Percentiles rank a stretch among this genome's conserved stretches.
Conservation (phyloP, 805 yeast genomes). For the Candida sakaeoensis region DNA sequence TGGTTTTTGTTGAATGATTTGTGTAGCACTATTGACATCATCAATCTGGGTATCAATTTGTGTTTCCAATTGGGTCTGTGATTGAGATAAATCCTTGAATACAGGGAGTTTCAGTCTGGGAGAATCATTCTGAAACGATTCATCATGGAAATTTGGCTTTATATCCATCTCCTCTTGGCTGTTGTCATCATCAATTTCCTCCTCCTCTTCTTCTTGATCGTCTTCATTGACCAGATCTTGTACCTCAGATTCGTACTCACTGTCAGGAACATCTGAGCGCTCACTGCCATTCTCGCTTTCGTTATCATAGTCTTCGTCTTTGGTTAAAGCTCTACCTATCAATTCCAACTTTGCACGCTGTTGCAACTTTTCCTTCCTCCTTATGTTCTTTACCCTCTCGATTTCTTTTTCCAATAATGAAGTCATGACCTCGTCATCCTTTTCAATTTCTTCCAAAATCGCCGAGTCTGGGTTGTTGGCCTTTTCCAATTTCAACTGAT, state of each 20-base stretch:
- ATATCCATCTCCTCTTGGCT: not conserved
- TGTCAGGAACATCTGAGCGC: conserved; percentile 23
- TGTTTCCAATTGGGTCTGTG: conserved; percentile 12
- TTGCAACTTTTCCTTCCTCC: conserved; percentile 38
- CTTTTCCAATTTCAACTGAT: conserved; percentile 34
- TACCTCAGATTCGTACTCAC: conserved; percentile 14
- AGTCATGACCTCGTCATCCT: conserved; percentile 43
- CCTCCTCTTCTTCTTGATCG: conserved; percentile 14
- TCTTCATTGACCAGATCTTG: conserved; percentile 11
- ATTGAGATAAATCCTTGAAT: conserved; percentile 17
- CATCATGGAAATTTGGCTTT: not conserved
- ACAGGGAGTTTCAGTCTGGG: conserved; percentile 13
- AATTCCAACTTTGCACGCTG: conserved; percentile 35
- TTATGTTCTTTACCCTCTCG: conserved; percentile 43
- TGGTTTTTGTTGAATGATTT: not conserved
- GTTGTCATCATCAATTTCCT: not conserved
- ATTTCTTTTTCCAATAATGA: conserved; percentile 48
- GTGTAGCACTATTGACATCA: not conserved
- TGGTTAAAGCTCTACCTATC: conserved; percentile 15
- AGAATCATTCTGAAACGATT: not conserved
- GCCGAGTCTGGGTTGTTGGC: conserved; percentile 23
- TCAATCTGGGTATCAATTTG: conserved; percentile 8
- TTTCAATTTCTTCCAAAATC: conserved; percentile 33
- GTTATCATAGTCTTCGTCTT: conserved; percentile 18
- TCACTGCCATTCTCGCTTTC: conserved; percentile 19